Base-by-base conservation (phyloP, 345 rosid species). In the Boechera divaricarpa region DNA sequence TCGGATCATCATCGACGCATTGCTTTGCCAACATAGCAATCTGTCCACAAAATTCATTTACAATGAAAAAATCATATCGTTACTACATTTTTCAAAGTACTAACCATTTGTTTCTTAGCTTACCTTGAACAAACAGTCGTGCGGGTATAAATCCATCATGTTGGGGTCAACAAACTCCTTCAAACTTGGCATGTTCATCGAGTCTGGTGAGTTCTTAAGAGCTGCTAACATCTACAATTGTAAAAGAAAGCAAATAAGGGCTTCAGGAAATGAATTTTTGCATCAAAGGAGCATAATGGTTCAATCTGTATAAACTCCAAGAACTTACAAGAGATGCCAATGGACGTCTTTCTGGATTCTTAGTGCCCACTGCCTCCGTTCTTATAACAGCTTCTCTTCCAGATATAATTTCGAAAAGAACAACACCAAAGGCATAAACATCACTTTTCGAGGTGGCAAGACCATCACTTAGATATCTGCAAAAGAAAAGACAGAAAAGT, bases 91-190 rank as follows among this genome's bases (percentile, higher is more conserved):
- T 13, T 66, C 63, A 3, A 58, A 18, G 53, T 24, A 54, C 51
- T 35, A 63, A 54, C 2, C 67, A 45, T 64, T 36, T 2, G 1
- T 5, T 63, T 70, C 12, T 24, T n/a, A 24, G 48, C 11, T 82
- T 86, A 90, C 98, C 97, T 94, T 94, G 79, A 82, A 92, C 54
- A 94, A 79, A 83, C 98, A 94, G 70, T 94, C 98, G n/a, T 87
- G 92, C 24, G 98, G 98, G 80, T 88, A 94, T 36, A 94, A 76
- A 80, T 89, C 89, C 94, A 89, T 86, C 91, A 94, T 77, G 73
- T 81, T 94, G 41, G 88, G 85, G 76, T 94, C 98, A 1, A 90
- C 68, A 76, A 85, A 83, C 51, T 89, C 92, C 62, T 89, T 89
- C 87, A 94, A 70, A 82, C 87, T 85, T 26, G 88, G 80, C 89